A percentile compares a stretch with the other conserved stretches of the same genome.
phyloP scores from a whole-genome alignment of 129 eudicot species.

The Daucus carota region DH1_v3.0 NC_030383.2:46116001-46116500 shows the following conservation, averaged over 20 bases:
- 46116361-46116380: conserved; percentile 70
- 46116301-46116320: conserved; percentile 48
- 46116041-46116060: neutral
- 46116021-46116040: neutral
- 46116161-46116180: conserved; percentile 78
- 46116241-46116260: conserved; percentile 82
- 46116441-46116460: neutral
- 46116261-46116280: conserved; percentile 88
- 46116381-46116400: conserved; percentile 85
- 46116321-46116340: conserved; percentile 64
- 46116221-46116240: conserved; percentile 89
- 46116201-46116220: conserved; percentile 70
- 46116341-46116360: conserved; percentile 82
- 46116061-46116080: conserved; percentile 3
- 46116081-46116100: conserved; percentile 68
- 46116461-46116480: neutral
- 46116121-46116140: conserved; percentile 59
- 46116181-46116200: conserved; percentile 79
- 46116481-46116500: neutral
- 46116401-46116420: conserved; percentile 23
- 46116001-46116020: neutral
- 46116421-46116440: neutral
- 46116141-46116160: conserved; percentile 50
- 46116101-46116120: conserved; percentile 65
- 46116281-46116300: conserved; percentile 54